These are phyloP conservation scores for Septoria petroselini DNA, from an alignment of 2,329 filamentous ascomycete genomes.

Conservation along the genomic window DNA sequence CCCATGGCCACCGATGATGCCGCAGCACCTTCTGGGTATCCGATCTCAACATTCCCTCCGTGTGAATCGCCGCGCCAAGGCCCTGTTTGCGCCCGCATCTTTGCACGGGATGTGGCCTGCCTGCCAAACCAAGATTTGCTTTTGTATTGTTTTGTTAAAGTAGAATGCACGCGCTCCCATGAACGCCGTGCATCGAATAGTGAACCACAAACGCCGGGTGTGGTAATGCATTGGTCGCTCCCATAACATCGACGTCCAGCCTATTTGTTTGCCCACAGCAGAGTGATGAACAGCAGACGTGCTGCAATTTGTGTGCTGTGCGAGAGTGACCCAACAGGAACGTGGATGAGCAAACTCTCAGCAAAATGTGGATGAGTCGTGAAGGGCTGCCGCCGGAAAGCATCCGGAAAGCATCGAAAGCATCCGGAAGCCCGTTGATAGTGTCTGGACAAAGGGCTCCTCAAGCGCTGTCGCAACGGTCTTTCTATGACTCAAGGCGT, in stretches of 20 bases:
- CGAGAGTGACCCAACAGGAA: no score
- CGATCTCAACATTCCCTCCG: no score
- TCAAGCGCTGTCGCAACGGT: neutral
- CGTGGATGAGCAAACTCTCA: no score
- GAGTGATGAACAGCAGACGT: no score
- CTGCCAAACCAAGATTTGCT: slow-evolving; percentile 4
- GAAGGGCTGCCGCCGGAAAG: no score
- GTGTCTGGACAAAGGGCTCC: neutral
- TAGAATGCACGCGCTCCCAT: slow-evolving; percentile 1
- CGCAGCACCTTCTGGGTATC: no score
- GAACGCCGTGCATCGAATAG: neutral
- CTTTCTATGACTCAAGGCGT: slow-evolving; percentile 46
- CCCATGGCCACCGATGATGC: no score
- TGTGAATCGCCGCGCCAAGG: slow-evolving; percentile 5
- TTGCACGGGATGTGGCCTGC: slow-evolving; percentile 2
- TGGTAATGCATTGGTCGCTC: slow-evolving; percentile 1
- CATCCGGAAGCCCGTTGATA: neutral
- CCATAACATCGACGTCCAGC: slow-evolving; percentile 7
- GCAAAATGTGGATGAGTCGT: no score
- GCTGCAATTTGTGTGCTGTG: neutral
- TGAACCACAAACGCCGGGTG: slow-evolving; percentile 2
- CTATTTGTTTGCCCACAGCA: no score
- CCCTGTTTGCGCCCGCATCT: slow-evolving; percentile 4
- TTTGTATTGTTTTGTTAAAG: slow-evolving; percentile 9
- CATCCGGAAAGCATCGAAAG: no score